Evolutionary conservation across 176 grass and related monocot genomes (phyloP).

Genomic region (Typha latifolia): DNA sequence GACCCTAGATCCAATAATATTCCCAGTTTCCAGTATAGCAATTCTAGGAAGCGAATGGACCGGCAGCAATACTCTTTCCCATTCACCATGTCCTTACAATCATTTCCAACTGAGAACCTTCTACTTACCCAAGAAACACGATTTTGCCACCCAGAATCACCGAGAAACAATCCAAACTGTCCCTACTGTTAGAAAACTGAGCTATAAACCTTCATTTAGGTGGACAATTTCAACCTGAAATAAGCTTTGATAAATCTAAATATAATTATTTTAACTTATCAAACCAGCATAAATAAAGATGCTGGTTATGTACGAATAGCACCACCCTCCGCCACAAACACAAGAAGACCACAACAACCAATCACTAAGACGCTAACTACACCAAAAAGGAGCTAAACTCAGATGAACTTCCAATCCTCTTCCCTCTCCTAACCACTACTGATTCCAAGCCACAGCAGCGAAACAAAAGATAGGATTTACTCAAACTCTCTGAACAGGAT

Average conservation of each 20-base stretch:
- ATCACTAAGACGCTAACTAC: not conserved
- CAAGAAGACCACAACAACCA: not conserved
- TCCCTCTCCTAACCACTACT: not conserved
- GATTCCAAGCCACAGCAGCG: no score
- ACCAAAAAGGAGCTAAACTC: not conserved
- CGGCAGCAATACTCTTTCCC: constrained; percentile 4
- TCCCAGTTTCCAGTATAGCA: constrained; percentile 24
- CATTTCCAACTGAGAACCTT: constrained; percentile 9
- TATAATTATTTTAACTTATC: not conserved
- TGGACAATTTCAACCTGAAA: no score
- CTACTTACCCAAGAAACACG: no score
- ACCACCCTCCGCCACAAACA: not conserved
- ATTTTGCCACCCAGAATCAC: not conserved
- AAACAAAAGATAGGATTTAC: not conserved
- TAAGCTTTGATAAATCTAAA: not conserved
- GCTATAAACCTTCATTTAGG: no score
- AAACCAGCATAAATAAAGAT: not conserved
- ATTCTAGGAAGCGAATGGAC: constrained; percentile 1
- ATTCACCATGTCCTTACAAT: constrained; percentile 25
- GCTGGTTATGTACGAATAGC: not conserved
- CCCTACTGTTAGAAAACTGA: not conserved
- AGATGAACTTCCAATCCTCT: not conserved
- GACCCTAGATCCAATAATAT: constrained; percentile 13
- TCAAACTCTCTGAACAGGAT: no score
- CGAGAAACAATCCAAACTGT: not conserved